Evolutionary conservation across 164 flowering plant genomes (phyloP).

Genomic region (Sedum album): DNA sequence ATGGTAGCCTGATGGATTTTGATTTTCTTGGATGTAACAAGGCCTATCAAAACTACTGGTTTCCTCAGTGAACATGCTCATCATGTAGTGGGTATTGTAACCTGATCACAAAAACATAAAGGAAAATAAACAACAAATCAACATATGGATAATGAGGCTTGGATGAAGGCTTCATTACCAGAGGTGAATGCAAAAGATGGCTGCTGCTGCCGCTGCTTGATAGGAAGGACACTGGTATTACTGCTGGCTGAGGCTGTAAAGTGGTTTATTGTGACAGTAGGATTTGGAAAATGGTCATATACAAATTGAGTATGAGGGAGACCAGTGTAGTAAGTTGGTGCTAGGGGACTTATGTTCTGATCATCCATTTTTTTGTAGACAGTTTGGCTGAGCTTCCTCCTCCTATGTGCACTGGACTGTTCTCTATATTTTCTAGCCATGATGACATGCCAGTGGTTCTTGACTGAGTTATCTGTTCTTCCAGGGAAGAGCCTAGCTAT

Average conservation of each 20-base stretch:
- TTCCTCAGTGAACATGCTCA: slow-evolving; percentile 21
- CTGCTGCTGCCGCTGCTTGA: slow-evolving; percentile 13
- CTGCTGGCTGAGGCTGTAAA: neutral
- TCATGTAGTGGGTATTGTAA: slow-evolving; percentile 15
- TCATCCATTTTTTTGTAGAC: slow-evolving; percentile 29
- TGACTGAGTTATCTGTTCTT: slow-evolving; percentile 71
- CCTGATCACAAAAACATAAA: too few species aligned
- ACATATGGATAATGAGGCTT: too few species aligned
- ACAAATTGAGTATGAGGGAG: neutral
- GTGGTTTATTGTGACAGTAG: neutral
- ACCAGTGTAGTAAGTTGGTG: neutral
- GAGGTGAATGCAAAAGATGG: slow-evolving; percentile 35
- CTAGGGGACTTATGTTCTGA: slow-evolving; percentile 3
- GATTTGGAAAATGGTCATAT: neutral
- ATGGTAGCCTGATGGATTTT: neutral
- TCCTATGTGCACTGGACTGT: slow-evolving; percentile 50
- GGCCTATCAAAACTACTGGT: slow-evolving; percentile 32
- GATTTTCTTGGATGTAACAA: slow-evolving; percentile 16
- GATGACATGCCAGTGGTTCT: slow-evolving; percentile 81
- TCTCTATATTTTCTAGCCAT: slow-evolving; percentile 78
- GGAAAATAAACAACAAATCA: too few species aligned
- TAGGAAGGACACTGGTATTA: slow-evolving; percentile 12
- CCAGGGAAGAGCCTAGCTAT: slow-evolving; percentile 79
- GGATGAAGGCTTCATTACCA: slow-evolving; percentile 16
- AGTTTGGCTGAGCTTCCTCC: slow-evolving; percentile 38